These are phyloP conservation scores for Iberis amara DNA, from an alignment of 441 rosid genomes.

Conservation along the genomic window DNA sequence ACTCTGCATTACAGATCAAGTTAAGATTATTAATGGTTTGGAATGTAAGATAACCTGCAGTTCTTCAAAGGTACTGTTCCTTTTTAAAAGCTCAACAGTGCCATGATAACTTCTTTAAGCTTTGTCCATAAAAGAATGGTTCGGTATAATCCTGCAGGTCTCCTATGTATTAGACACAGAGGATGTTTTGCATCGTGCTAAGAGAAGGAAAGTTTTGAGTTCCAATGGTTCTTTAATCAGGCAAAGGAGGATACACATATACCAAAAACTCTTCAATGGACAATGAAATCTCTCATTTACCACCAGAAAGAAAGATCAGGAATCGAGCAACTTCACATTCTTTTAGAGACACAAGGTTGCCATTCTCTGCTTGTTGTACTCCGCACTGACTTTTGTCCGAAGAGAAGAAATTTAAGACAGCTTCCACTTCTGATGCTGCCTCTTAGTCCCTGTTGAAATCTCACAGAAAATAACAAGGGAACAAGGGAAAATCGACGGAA, in stretches of 20 bases:
- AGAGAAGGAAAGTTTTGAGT: slow-evolving; percentile 30
- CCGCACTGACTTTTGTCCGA: slow-evolving; percentile 18
- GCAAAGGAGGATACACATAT: slow-evolving; percentile 48
- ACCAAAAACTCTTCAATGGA: slow-evolving; percentile 40
- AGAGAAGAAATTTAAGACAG: slow-evolving; percentile 16
- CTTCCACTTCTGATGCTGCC: slow-evolving; percentile 5
- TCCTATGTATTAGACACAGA: slow-evolving; percentile 95
- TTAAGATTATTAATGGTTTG: slow-evolving; percentile 63
- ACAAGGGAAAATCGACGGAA: slow-evolving; percentile 5
- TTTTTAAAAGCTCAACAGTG: background rate
- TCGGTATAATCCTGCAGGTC: slow-evolving; percentile 44
- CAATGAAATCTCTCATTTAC: background rate
- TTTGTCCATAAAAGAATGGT: background rate
- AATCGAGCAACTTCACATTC: background rate
- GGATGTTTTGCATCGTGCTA: slow-evolving; percentile 60
- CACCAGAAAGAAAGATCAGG: background rate
- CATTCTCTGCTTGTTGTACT: slow-evolving; percentile 25
- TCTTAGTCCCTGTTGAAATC: too few species aligned
- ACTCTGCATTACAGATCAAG: slow-evolving; percentile 42
- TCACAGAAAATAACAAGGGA: slow-evolving; percentile 8
- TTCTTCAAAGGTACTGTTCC: slow-evolving; percentile 65
- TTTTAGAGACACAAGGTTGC: slow-evolving; percentile 17
- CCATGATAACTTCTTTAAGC: background rate
- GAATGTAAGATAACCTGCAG: slow-evolving; percentile 92
- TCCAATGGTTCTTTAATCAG: slow-evolving; percentile 32